phyloP scores from a whole-genome alignment of 257 asterid genomes.

The Scutellaria galericulata region DNA sequence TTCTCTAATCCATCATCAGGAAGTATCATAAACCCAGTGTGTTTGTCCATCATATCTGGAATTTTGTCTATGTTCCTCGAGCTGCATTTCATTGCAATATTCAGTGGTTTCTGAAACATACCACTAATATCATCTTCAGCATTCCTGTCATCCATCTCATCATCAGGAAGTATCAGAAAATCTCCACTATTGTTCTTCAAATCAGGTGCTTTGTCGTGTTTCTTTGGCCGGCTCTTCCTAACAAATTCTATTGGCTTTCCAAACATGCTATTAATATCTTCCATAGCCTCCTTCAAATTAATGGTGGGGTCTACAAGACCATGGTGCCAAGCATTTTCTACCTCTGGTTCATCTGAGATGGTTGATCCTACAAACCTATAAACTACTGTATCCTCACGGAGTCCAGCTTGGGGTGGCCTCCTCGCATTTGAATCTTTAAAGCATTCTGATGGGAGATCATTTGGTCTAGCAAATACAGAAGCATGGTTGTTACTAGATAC shows the following conservation, averaged over 20 bases:
- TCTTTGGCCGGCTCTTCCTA: slow-evolving; percentile 72
- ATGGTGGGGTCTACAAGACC: slow-evolving; percentile 93
- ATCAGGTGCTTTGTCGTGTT: slow-evolving; percentile 47
- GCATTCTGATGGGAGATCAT: slow-evolving; percentile 50
- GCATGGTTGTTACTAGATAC: slow-evolving; percentile 35
- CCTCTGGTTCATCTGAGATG: slow-evolving; percentile 73
- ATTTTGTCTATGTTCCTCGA: slow-evolving; percentile 26
- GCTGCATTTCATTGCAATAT: slow-evolving; percentile 21
- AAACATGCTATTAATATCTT: slow-evolving; percentile 88
- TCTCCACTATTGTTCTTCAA: slow-evolving; percentile 40
- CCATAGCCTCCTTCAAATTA: slow-evolving; percentile 95
- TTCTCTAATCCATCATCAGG: slow-evolving; percentile 61
- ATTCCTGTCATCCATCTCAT: slow-evolving; percentile 37
- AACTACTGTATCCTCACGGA: slow-evolving; percentile 81
- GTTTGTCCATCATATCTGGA: slow-evolving; percentile 32
- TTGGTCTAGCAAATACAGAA: slow-evolving; percentile 55
- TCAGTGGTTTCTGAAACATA: slow-evolving; percentile 31
- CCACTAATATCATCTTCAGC: slow-evolving; percentile 28
- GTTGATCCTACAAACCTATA: slow-evolving; percentile 89
- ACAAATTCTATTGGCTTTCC: slow-evolving; percentile 87
- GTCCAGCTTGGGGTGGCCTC: slow-evolving; percentile 50
- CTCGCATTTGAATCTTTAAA: slow-evolving; percentile 42
- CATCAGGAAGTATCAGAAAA: slow-evolving; percentile 66
- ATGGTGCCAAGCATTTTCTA: slow-evolving; percentile 93
- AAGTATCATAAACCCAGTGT: slow-evolving; percentile 63